Base-by-base conservation (phyloP, 176 grass and related monocot genomes). In the Phyllostachys edulis region DNA sequence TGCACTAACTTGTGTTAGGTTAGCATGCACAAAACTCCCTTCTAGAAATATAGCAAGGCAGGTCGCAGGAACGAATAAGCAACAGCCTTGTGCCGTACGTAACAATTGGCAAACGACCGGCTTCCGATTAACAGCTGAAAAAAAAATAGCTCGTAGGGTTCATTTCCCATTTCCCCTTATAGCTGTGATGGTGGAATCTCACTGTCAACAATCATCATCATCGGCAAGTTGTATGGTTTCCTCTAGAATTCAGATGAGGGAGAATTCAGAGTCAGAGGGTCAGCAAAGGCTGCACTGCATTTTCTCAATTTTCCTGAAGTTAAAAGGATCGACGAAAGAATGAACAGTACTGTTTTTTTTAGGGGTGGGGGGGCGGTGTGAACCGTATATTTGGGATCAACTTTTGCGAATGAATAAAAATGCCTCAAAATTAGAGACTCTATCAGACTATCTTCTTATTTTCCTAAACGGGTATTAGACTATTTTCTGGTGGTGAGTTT, bases 221-320 rank as follows among this genome's bases (percentile, higher is more conserved):
- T 27, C 23, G 17, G 18, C 45, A 73, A 73, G 6, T 24, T 80
- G 27, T 27, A 16, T 32, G 56, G n/a, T 56, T 66, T 50, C 67
- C 52, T 80, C 73, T 16, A 26, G 11, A n/a, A 34, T 73, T 27
- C 67, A 79, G 67, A 63, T 86, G 3, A 51, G 7, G 75, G 23
- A 49, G 64, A 71, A 36, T 50, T 72, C 54, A 71, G 39, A 36
- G 18, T 71, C 41, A 79, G 15, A 64, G 76, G 32, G 29, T 62
- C 74, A 85, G 23, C 38, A 60, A 85, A 69, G 74, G 51, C 27
- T 41, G 79, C 72, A 16, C 41, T 45, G 63, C 73, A 7, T 71
- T 82, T 62, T 12, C 9, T 61, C 40, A 5, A 9, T 63, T 79
- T 61, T 24, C 5, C 11, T 45, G n/a, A 9, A 2, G 15, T 26